Evolutionary conservation across 805 yeast genomes (phyloP), one percentile per base, ranked within the genome.

Genomic region (Barnettozyma siamensis): DNA sequence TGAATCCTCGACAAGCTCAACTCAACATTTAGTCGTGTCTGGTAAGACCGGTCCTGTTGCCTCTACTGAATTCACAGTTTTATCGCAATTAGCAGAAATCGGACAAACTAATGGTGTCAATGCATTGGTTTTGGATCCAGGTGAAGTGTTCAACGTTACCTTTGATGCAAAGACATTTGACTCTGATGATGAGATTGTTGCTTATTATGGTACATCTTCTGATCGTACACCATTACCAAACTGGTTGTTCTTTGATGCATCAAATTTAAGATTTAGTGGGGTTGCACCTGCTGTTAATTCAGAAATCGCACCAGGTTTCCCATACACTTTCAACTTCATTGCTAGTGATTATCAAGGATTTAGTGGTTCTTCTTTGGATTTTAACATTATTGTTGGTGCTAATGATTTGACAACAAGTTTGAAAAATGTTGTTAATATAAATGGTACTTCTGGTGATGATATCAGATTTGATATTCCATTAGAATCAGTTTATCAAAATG

Each of bases 151-250:
- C 59, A 65, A 73, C 37, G 67, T 93, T 43, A 62, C 76, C 23
- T 88, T 93, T 54, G 76, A 79, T 33, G 57, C 65, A 18, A 67
- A 73, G 42, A 75, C 84, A 8, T 93, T 89, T 57, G 60, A 67
- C 46, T 72, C 80, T 4, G 63, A 67, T 23, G 63, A 75, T 41
- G 55, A 67, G 2, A 75, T 83, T 26, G 69, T 73, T 15, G 80
- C 81, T 8, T 87, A 83, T 64, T 84, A 86, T 56, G 96, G 96
- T 17, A 74, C 83, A 48, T 78, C 89, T n/a, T 64, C 70, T 12
- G 88, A 86, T 59, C 76, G 89, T 57, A 75, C 95, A 1, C 91
- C 99, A 3, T 69, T 93, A 42, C 99, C 99, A 30, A 82, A 78
- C 56, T 93, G 99, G 98, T 67, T 88, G 38, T 62, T 65, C 40